Base-by-base conservation (phyloP, 148 eudicot genomes). In the Rhododendron williamsianum region DNA sequence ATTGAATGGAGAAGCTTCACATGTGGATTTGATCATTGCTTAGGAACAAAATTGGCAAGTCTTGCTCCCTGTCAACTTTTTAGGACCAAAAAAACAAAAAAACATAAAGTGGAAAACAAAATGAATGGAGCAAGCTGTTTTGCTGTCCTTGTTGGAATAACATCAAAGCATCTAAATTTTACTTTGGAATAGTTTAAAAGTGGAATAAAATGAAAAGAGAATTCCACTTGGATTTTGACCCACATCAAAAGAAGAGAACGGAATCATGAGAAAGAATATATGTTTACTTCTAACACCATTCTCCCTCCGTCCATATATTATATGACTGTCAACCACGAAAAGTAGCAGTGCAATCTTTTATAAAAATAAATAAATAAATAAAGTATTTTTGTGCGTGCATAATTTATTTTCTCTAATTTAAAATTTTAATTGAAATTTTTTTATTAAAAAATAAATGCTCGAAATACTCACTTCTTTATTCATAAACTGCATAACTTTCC, bases 231-330 rank as follows among this genome's bases (percentile, higher is more conserved):
- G 63, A 71, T 33, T 71, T 71, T 21, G 21, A 15, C 67, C 76
- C 73, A 82, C 30, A 73, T 71, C 65, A 58, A 88, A 46, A 56
- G 81, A 45, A 86, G 87, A 76, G 88, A 86, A 82, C 18, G 46
- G 82, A 76, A 86, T 86, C 82, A 82, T 86, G 76, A 82, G 82
- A 82, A 82, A 36, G 84, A 85, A 33, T 1, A 60, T 51, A 12
- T 54, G 3, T 4, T 3, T 54, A 16, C 16, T 23, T 16, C 60
- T 16, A 54, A 16, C 21, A 46, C 49, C 49, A 12, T 51, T 10
- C 65, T 58, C 65, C 25, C n/a, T 58, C 2, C 2, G 65, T 21
- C 65, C 65, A 58, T 18, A 54, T 51, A 51, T 46, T 46, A 46
- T 46, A 12, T 52, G 56, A 3, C 18, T 12, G 6, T 54, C 21